These are phyloP conservation scores for Pleurostoma richardsiae DNA, from an alignment of 2,329 filamentous ascomycete genomes.

Conservation along the genomic window DNA sequence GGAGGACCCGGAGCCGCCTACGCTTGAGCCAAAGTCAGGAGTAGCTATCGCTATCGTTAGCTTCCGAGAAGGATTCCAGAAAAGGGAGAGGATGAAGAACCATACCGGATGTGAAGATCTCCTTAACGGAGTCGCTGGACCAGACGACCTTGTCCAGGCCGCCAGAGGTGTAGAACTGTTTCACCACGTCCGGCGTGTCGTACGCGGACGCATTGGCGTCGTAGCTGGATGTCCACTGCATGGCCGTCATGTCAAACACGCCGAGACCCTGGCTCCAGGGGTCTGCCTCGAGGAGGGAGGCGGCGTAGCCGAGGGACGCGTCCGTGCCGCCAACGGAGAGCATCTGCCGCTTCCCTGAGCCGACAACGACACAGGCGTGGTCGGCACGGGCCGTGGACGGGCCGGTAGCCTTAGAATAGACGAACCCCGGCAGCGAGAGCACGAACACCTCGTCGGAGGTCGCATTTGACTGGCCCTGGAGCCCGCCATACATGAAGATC, in stretches of 20 bases:
- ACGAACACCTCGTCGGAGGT: conserved; percentile 25
- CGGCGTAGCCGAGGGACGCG: conserved; percentile 13
- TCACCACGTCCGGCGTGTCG: conserved; percentile 22
- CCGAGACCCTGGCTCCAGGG: conserved; percentile 29
- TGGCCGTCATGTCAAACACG: conserved; percentile 30
- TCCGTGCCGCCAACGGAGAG: conserved; percentile 29
- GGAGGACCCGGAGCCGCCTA: not conserved
- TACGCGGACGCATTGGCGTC: conserved; percentile 26
- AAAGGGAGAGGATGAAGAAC: too few relatives aligned
- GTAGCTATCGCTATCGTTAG: not conserved
- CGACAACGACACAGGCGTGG: conserved; percentile 28
- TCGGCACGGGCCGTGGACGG: conserved; percentile 17
- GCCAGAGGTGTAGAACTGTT: conserved; percentile 25
- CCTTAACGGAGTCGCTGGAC: conserved; percentile 15
- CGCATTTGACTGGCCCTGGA: conserved; percentile 10
- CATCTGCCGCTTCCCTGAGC: conserved; percentile 28
- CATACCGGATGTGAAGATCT: conserved; percentile 12
- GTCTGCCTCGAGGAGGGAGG: conserved; percentile 18
- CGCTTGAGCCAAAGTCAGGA: not conserved
- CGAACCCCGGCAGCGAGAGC: conserved; percentile 30
- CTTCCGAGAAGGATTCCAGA: too few relatives aligned
- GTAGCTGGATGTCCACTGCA: conserved; percentile 27
- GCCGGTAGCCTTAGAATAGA: conserved; percentile 23
- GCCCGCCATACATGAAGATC: conserved; percentile 31
- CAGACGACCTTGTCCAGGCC: conserved; percentile 18